These are phyloP conservation scores for Sclerotinia nivalis DNA, from an alignment of 2,329 filamentous ascomycete genomes.

Conservation along the genomic window DNA sequence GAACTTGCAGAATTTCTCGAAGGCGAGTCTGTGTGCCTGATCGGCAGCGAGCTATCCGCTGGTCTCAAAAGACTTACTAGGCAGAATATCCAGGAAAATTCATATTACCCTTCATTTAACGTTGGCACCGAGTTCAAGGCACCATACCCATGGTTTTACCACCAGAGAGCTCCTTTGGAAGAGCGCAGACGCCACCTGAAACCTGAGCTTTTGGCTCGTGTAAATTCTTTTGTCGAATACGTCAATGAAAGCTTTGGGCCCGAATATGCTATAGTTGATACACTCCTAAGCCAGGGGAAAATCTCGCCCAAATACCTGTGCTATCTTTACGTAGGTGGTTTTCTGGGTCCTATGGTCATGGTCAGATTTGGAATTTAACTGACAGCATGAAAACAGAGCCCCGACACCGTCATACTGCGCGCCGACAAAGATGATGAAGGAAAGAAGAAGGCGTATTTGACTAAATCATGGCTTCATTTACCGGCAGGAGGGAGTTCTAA, in stretches of 20 bases:
- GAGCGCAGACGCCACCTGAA: constrained; percentile 22
- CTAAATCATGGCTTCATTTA: constrained; percentile 20
- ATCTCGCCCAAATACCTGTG: constrained; percentile 16
- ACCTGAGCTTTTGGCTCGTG: constrained; percentile 21
- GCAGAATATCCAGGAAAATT: constrained; percentile 22
- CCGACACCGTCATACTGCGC: constrained; percentile 19
- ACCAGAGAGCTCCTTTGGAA: constrained; percentile 22
- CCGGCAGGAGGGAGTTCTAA: background rate
- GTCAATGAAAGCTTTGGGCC: constrained; percentile 21
- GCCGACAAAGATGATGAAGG: background rate
- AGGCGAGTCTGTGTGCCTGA: constrained; percentile 15
- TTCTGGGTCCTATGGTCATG: background rate
- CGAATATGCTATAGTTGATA: constrained; percentile 22
- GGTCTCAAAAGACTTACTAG: constrained; percentile 23
- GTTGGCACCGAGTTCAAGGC: constrained; percentile 21
- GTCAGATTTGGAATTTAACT: background rate
- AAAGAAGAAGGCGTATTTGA: constrained; percentile 16
- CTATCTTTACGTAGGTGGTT: constrained; percentile 18
- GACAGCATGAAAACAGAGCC: constrained; percentile 6
- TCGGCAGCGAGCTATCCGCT: constrained; percentile 20
- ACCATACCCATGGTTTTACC: constrained; percentile 24
- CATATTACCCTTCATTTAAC: constrained; percentile 22
- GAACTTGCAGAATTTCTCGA: constrained; percentile 7
- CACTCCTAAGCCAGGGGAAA: constrained; percentile 16
- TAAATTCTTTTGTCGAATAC: constrained; percentile 24